A percentile compares a stretch with the other conserved stretches of the same genome.
These are phyloP conservation scores for Boehmeria nivea DNA, from an alignment of 306 rosid species.

Conservation along the genomic window DNA sequence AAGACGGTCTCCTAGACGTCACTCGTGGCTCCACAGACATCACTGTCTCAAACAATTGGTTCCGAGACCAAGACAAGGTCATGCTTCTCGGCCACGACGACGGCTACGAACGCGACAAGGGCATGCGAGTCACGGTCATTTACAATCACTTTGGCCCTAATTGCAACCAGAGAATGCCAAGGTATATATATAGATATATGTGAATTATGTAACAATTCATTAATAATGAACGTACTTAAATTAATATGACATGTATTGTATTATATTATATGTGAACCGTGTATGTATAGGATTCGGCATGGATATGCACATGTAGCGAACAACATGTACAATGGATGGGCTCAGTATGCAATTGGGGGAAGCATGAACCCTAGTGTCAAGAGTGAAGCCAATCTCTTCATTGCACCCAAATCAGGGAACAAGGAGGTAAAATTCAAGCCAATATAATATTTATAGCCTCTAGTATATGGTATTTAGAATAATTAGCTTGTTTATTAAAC, in stretches of 20 bases:
- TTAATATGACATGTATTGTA: too few species aligned
- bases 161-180: conserved; percentile 48
- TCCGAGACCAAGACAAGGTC: conserved; percentile 40
- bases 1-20: conserved; percentile 40
- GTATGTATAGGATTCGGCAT: conserved; percentile 22
- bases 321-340: conserved; percentile 36
- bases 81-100: conserved; percentile 49
- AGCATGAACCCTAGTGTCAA: conserved; percentile 44
- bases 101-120: conserved; percentile 25
- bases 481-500: too few species aligned
- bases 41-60: conserved; percentile 44
- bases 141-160: conserved; percentile 46
- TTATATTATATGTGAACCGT: too few species aligned
- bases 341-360: conserved; percentile 42
- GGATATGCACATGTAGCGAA: conserved; percentile 43
- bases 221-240: too few species aligned
- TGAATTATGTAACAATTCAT: too few species aligned
- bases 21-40: conserved; percentile 38
- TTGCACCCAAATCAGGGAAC: conserved; percentile 29
- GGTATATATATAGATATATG: conserved; percentile 14
- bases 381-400: conserved; percentile 42
- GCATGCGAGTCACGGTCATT: conserved; percentile 34
- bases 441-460: too few species aligned
- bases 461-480: too few species aligned
- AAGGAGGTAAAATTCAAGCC: conserved; percentile 33